Evolutionary conservation across 371 early-diverging fungal genomes (phyloP).

Genomic region (Phascolomyces articulosus): DNA sequence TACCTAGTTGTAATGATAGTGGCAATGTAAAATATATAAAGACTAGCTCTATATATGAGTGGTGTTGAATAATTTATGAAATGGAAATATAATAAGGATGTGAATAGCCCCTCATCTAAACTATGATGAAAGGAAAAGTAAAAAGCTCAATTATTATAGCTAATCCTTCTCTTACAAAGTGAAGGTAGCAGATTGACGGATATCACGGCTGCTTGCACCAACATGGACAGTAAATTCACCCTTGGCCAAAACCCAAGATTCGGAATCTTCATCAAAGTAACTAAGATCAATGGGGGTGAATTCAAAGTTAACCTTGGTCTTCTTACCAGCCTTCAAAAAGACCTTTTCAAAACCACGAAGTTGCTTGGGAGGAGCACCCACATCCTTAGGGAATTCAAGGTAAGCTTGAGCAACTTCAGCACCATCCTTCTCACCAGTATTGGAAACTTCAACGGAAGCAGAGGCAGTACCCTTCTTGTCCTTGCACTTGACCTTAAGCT

Average conservation of each 20-base stretch:
- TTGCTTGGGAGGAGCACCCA: slow-evolving; percentile 44
- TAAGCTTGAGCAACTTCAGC: slow-evolving; percentile 64
- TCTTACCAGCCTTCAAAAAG: slow-evolving; percentile 23
- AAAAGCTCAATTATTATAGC: not conserved
- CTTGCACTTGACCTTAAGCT: slow-evolving; percentile 2
- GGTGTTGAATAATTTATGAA: no score
- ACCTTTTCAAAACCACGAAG: slow-evolving; percentile 52
- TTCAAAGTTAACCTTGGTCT: slow-evolving; percentile 30
- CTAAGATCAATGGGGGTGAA: slow-evolving; percentile 28
- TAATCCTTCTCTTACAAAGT: slow-evolving; percentile 12
- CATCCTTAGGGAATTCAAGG: slow-evolving; percentile 48
- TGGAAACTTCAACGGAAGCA: slow-evolving; percentile 40
- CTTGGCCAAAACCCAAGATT: slow-evolving; percentile 26
- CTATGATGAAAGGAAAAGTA: no score
- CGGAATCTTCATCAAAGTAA: slow-evolving; percentile 29
- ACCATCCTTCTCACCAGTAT: slow-evolving; percentile 55
- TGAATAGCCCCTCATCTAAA: not conserved
- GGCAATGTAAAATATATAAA: not conserved
- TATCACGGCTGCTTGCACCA: slow-evolving; percentile 53
- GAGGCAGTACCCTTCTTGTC: slow-evolving; percentile 12
- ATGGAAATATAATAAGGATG: no score
- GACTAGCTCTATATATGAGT: not conserved
- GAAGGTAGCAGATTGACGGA: slow-evolving; percentile 25
- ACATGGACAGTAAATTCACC: slow-evolving; percentile 42
- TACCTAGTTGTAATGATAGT: no score